Conservation (phyloP, 208 protist species). For the Trypanosoma conorhini region DNA sequence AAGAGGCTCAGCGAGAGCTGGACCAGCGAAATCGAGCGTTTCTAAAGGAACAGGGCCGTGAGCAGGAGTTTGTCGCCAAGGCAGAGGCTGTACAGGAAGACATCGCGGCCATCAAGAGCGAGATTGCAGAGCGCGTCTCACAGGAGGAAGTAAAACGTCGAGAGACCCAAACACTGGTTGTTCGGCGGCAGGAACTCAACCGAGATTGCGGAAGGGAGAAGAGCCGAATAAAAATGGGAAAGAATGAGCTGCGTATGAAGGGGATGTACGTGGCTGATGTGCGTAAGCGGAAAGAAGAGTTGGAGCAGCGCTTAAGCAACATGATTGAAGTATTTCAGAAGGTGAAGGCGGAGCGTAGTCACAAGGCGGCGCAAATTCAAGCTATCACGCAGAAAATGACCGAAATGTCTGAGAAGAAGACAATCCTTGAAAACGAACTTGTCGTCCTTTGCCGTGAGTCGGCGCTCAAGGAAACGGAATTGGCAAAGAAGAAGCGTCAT, state of each 20-base stretch:
- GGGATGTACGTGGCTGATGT: slow-evolving; percentile 66
- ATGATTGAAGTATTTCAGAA: slow-evolving; percentile 87
- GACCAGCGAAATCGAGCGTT: slow-evolving; percentile 83
- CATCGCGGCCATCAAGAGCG: slow-evolving; percentile 73
- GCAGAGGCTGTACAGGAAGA: slow-evolving; percentile 52
- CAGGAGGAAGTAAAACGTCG: slow-evolving; percentile 80
- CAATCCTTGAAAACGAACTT: slow-evolving; percentile 95
- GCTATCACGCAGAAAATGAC: slow-evolving; percentile 90
- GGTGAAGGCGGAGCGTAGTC: slow-evolving; percentile 93
- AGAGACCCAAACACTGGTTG: slow-evolving; percentile 63
- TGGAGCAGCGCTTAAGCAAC: slow-evolving; percentile 72
- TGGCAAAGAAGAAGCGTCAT: slow-evolving; percentile 81
- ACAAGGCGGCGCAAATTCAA: slow-evolving; percentile 94
- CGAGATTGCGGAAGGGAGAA: slow-evolving; percentile 86
- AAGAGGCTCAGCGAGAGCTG: slow-evolving; percentile 59
- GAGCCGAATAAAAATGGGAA: slow-evolving; percentile 67
- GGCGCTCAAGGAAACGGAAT: slow-evolving; percentile 84
- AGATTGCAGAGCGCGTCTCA: slow-evolving; percentile 48
- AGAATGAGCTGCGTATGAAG: slow-evolving; percentile 91
- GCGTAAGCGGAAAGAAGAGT: slow-evolving; percentile 60
- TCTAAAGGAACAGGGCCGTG: slow-evolving; percentile 83
- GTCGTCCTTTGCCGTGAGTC: slow-evolving; percentile 89
- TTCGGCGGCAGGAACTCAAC: slow-evolving; percentile 80
- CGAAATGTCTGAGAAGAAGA: slow-evolving; percentile 96
- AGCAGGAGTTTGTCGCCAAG: slow-evolving; percentile 70